These are phyloP conservation scores for Podospora pseudocomata DNA, from an alignment of 495 filamentous ascomycete species.

Conservation along the genomic window DNA sequence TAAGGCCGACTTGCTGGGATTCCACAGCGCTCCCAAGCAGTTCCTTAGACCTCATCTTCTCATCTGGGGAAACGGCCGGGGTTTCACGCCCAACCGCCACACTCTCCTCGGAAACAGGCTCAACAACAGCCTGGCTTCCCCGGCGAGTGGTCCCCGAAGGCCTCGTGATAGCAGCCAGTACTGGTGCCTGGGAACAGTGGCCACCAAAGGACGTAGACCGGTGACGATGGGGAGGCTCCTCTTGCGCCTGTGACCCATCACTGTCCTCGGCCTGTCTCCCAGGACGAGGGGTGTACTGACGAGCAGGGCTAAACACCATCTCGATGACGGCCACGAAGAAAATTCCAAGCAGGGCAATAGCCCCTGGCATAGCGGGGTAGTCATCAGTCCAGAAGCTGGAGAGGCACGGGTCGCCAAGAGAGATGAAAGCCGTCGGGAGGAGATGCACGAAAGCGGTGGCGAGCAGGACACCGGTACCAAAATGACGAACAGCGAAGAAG, in stretches of 20 bases:
- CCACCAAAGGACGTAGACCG: conserved; percentile 8
- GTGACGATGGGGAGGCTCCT: not conserved
- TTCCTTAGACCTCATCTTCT: conserved; percentile 29
- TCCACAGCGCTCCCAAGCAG: conserved; percentile 24
- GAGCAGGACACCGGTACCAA: conserved; percentile 79
- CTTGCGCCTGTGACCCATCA: not conserved
- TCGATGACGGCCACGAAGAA: conserved; percentile 71
- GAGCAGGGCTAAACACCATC: conserved; percentile 60
- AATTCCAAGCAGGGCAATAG: conserved; percentile 71
- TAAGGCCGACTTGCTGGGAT: conserved; percentile 22
- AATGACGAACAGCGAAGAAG: conserved; percentile 72
- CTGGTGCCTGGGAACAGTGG: conserved; percentile 16
- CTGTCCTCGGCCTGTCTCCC: not conserved
- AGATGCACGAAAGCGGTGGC: conserved; percentile 86
- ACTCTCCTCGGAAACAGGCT: not conserved
- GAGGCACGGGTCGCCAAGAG: conserved; percentile 74
- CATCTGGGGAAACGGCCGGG: conserved; percentile 17
- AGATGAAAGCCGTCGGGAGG: conserved; percentile 77
- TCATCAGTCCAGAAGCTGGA: conserved; percentile 67
- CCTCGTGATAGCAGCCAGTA: conserved; percentile 18
- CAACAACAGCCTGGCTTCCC: conserved; percentile 3
- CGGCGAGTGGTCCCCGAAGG: conserved; percentile 14
- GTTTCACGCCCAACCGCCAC: not conserved
- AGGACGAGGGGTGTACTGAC: conserved; percentile 29
- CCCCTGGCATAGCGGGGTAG: conserved; percentile 73